These are phyloP conservation scores for Pseudevernia furfuracea DNA, from an alignment of 495 filamentous ascomycete species.

Conservation along the genomic window DNA sequence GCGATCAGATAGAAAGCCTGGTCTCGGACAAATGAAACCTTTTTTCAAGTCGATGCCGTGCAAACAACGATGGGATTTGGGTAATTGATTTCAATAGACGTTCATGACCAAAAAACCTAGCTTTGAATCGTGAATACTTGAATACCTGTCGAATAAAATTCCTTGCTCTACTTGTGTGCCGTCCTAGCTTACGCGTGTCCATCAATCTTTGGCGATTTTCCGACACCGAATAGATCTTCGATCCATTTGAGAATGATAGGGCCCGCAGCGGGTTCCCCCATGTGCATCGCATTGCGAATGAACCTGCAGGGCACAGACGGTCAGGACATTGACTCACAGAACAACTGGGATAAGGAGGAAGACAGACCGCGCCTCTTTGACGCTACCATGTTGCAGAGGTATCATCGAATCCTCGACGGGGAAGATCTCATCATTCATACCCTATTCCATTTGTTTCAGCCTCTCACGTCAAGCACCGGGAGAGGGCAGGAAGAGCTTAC, in stretches of 20 bases:
- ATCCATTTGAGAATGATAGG: conserved; percentile 3
- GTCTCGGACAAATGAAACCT: too few relatives aligned
- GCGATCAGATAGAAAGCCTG: too few relatives aligned
- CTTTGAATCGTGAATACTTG: not conserved
- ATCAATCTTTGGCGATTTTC: not conserved
- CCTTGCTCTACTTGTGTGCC: not conserved
- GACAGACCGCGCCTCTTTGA: conserved; percentile 57
- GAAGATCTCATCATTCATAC: conserved; percentile 62
- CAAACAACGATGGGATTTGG: not conserved
- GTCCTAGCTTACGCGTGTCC: not conserved
- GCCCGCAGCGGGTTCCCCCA: conserved; percentile 7
- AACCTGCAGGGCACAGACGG: not conserved
- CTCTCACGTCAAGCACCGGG: too few relatives aligned
- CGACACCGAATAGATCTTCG: not conserved
- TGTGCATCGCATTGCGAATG: conserved; percentile 4
- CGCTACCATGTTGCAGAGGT: conserved; percentile 59
- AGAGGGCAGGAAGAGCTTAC: conserved; percentile 32
- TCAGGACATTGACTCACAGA: not conserved
- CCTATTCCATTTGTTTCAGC: conserved; percentile 23
- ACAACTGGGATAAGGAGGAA: not conserved
- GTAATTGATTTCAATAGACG: not conserved
- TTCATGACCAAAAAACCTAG: not conserved
- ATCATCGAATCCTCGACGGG: conserved; percentile 70
- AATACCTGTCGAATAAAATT: not conserved
- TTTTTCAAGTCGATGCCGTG: not conserved